phyloP scores from a whole-genome alignment of 441 rosid species.

The Populus hybrid region DNA sequence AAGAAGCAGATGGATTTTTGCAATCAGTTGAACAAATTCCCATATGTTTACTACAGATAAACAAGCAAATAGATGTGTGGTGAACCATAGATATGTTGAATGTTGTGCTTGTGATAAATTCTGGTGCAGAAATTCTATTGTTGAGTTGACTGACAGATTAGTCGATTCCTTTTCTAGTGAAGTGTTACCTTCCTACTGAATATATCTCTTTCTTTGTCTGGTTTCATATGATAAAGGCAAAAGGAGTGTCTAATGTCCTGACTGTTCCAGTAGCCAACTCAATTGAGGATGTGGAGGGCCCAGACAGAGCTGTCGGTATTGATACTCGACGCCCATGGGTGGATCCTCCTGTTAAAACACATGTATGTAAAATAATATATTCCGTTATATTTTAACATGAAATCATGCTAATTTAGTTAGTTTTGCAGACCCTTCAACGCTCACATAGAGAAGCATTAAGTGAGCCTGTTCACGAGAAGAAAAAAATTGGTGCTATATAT shows the following conservation, averaged over 20 bases:
- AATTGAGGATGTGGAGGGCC: slow-evolving; percentile 56
- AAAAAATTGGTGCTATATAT: slow-evolving; percentile 38
- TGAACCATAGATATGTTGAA: not conserved
- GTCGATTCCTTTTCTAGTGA: not conserved
- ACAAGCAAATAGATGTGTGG: not conserved
- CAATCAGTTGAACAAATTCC: not conserved
- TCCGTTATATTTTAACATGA: slow-evolving; percentile 3
- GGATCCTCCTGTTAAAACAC: slow-evolving; percentile 54
- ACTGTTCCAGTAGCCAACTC: slow-evolving; percentile 45
- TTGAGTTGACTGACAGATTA: not conserved
- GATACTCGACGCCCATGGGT: slow-evolving; percentile 43
- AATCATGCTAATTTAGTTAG: not conserved
- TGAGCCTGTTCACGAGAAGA: slow-evolving; percentile 59
- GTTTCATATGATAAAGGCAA: slow-evolving; percentile 42
- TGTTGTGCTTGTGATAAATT: not conserved
- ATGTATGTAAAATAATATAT: slow-evolving; percentile 37
- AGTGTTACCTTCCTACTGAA: not conserved
- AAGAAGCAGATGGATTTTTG: not conserved
- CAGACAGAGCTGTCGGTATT: slow-evolving; percentile 47
- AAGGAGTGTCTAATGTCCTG: slow-evolving; percentile 50
- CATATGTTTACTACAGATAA: not conserved
- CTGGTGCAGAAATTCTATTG: not conserved
- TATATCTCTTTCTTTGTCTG: slow-evolving; percentile 7
- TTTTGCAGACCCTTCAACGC: slow-evolving; percentile 46
- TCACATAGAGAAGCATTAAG: slow-evolving; percentile 45